phyloP scores from a whole-genome alignment of 352 stramenopile genomes.

The Elongisporangium anandrum region DNA sequence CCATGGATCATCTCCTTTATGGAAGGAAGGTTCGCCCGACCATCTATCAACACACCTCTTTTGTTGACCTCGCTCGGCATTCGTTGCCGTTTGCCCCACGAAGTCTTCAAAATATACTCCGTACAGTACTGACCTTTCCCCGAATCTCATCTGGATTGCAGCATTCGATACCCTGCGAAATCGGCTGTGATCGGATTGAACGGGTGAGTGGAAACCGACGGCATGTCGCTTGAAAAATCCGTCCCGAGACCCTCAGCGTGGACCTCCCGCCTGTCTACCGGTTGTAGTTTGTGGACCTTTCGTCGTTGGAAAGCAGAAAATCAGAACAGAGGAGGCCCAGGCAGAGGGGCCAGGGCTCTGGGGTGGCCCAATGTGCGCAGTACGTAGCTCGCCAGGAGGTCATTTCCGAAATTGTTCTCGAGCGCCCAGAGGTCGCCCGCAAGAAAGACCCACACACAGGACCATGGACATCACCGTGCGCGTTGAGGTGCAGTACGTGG shows the following conservation, averaged over 20 bases:
- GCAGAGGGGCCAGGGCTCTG: not conserved
- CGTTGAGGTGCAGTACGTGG: slow-evolving; percentile 78
- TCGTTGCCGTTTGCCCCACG: not conserved
- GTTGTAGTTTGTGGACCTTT: not conserved
- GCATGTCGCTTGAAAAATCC: not conserved
- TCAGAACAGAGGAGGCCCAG: not conserved
- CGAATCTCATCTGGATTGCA: not conserved
- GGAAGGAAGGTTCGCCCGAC: not conserved
- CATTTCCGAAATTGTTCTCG: slow-evolving; percentile 6
- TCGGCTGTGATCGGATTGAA: not conserved
- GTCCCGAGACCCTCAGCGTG: not conserved
- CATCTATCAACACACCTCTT: not conserved
- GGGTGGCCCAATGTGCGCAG: not conserved
- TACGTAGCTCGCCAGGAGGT: not conserved
- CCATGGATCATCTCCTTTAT: not conserved
- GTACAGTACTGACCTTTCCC: not conserved
- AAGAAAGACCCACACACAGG: not conserved
- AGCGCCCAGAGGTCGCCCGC: slow-evolving; percentile 1
- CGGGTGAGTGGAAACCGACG: not conserved
- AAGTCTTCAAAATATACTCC: not conserved
- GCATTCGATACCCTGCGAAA: not conserved
- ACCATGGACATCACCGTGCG: slow-evolving; percentile 76
- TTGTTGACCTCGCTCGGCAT: not conserved
- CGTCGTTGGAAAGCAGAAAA: not conserved
- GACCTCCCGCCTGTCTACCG: not conserved